Evolutionary conservation across 805 yeast species (phyloP).

Genomic region (Ogataea pini): DNA sequence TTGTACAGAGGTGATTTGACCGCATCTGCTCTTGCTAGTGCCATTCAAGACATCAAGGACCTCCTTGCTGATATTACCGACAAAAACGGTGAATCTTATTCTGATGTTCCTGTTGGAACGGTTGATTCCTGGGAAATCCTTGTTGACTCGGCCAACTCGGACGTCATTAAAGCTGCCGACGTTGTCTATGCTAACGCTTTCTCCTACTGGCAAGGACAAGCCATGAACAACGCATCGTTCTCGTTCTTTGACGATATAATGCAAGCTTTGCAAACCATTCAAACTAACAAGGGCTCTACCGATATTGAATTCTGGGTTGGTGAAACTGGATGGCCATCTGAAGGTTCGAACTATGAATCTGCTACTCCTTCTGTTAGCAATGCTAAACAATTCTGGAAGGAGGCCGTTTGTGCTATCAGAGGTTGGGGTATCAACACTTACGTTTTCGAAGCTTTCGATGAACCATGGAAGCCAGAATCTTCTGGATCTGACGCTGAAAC

Average conservation of each 20-base stretch:
- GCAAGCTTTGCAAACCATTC: slow-evolving; percentile 93
- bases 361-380: slow-evolving; percentile 70
- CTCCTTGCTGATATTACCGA: slow-evolving; percentile 65
- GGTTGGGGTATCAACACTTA: slow-evolving; percentile 94
- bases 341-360: slow-evolving; percentile 68
- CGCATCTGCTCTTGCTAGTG: slow-evolving; percentile 68
- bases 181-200: slow-evolving; percentile 91
- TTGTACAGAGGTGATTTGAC: slow-evolving; percentile 87
- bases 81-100: slow-evolving; percentile 77
- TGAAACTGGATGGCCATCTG: slow-evolving; percentile 97
- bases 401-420: slow-evolving; percentile 89
- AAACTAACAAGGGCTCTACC: slow-evolving; percentile 81
- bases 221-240: slow-evolving; percentile 76
- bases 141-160: slow-evolving; percentile 72
- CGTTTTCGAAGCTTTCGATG: slow-evolving; percentile 94
- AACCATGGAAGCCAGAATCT: slow-evolving; percentile 92
- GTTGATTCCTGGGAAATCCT: slow-evolving; percentile 95
- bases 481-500: slow-evolving; percentile 87
- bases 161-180: slow-evolving; percentile 81
- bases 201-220: slow-evolving; percentile 99
- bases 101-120: slow-evolving; percentile 77
- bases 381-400: slow-evolving; percentile 81
- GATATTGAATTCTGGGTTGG: slow-evolving; percentile 93
- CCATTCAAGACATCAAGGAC: slow-evolving; percentile 62
- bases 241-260: slow-evolving; percentile 95